Evolutionary conservation across 2,329 filamentous ascomycete species (phyloP).

Genomic region (Fusarium nanum): DNA sequence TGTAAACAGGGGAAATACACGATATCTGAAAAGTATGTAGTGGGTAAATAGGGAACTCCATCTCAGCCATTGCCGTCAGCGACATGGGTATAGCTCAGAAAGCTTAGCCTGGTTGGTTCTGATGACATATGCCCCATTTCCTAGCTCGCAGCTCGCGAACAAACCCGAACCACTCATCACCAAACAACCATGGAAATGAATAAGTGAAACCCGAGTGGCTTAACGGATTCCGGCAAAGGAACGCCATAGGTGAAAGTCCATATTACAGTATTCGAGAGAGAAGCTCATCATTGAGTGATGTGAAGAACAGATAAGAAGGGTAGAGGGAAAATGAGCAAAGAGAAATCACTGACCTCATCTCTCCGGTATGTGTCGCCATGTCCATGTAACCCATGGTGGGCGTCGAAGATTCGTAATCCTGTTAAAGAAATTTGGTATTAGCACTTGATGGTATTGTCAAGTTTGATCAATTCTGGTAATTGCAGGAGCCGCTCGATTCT

Average conservation of each 20-base stretch:
- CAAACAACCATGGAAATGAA: slow-evolving; percentile 2
- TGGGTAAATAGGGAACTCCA: slow-evolving; percentile 7
- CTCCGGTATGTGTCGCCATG: slow-evolving; percentile 60
- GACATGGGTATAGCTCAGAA: slow-evolving; percentile 28
- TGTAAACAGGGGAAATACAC: slow-evolving; percentile 1
- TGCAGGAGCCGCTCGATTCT: slow-evolving; percentile 10
- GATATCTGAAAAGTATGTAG: background rate
- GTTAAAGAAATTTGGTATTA: slow-evolving; percentile 49
- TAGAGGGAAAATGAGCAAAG: slow-evolving; percentile 33
- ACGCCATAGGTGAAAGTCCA: background rate
- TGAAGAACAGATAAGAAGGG: background rate
- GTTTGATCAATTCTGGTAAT: slow-evolving; percentile 7
- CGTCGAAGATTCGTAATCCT: slow-evolving; percentile 68
- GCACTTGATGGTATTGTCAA: slow-evolving; percentile 24
- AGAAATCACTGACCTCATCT: slow-evolving; percentile 64
- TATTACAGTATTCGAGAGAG: background rate
- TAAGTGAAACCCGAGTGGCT: slow-evolving; percentile 2
- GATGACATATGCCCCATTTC: slow-evolving; percentile 15
- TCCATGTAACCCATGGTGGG: slow-evolving; percentile 66
- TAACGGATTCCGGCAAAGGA: background rate
- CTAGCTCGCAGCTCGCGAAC: slow-evolving; percentile 37
- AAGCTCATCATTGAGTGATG: background rate
- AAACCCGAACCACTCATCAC: slow-evolving; percentile 26
- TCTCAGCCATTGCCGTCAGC: slow-evolving; percentile 20
- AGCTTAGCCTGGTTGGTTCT: slow-evolving; percentile 12